Conservation (phyloP, 495 filamentous ascomycete genomes). For the Podospora tetraspora region DNA sequence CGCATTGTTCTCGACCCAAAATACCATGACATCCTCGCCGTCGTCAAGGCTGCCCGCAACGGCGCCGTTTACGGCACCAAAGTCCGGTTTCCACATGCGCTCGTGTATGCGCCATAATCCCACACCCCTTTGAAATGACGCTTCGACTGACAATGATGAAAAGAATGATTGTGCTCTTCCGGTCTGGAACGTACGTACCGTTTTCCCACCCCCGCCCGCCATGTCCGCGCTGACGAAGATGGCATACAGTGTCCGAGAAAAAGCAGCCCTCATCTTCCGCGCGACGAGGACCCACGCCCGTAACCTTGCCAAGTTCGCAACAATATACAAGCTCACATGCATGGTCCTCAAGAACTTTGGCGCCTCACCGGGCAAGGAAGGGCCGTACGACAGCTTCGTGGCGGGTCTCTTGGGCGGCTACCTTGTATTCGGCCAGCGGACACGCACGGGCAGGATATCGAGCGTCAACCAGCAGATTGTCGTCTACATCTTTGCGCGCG, state of each 20-base stretch:
- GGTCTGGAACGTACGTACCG: constrained; percentile 65
- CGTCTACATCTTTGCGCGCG: constrained; percentile 93
- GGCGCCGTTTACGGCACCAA: constrained; percentile 95
- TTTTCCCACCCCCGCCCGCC: background rate
- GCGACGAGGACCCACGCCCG: constrained; percentile 86
- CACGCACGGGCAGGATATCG: constrained; percentile 56
- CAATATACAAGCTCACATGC: constrained; percentile 81
- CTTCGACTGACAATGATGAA: background rate
- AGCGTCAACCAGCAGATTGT: constrained; percentile 96
- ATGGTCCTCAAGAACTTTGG: constrained; percentile 61
- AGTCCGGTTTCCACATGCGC: constrained; percentile 95
- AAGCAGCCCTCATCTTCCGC: constrained; percentile 68
- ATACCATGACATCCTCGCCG: constrained; percentile 72
- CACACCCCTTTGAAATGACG: background rate
- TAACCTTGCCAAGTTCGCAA: constrained; percentile 85
- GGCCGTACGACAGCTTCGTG: constrained; percentile 76
- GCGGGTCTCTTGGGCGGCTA: constrained; percentile 92
- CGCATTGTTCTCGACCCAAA: constrained; percentile 71
- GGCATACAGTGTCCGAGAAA: constrained; percentile 61
- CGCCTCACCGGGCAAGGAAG: constrained; percentile 53
- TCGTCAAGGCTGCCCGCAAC: constrained; percentile 91
- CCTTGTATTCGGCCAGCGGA: constrained; percentile 75
- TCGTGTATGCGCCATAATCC: constrained; percentile 58
- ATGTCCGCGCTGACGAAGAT: constrained; percentile 1
- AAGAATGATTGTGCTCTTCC: constrained; percentile 93